phyloP scores from a whole-genome alignment of 768 basidiomycete species.

The Boletus sp. region DNA sequence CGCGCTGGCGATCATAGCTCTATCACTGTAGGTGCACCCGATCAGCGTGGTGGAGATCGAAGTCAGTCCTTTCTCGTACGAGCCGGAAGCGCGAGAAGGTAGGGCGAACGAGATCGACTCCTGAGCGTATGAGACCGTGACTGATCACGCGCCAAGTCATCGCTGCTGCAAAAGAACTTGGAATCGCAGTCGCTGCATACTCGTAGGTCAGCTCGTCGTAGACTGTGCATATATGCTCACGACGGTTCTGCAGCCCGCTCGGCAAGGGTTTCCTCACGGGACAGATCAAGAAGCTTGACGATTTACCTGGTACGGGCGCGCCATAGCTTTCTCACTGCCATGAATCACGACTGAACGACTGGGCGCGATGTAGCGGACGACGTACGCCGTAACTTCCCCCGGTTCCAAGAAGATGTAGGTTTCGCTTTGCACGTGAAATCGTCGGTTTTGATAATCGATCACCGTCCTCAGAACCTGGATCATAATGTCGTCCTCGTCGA shows the following conservation, averaged over 20 bases:
- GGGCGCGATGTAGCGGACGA: constrained; percentile 36
- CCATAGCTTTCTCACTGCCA: not conserved
- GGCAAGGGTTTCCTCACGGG: constrained; percentile 52
- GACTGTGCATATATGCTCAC: not conserved
- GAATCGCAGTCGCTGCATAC: constrained; percentile 58
- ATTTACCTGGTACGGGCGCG: constrained; percentile 29
- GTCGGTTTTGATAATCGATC: not conserved
- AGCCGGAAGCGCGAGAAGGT: constrained; percentile 48
- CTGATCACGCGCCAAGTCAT: constrained; percentile 39
- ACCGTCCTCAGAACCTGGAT: constrained; percentile 32
- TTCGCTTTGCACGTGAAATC: constrained; percentile 1
- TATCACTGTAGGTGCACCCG: constrained; percentile 42
- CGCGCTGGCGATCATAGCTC: not conserved
- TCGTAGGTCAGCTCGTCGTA: constrained; percentile 35
- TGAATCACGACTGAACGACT: not conserved
- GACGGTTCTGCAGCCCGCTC: constrained; percentile 40
- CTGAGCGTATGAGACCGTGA: not conserved
- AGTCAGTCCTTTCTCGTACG: constrained; percentile 57
- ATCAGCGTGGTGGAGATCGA: constrained; percentile 68
- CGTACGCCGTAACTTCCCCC: constrained; percentile 33
- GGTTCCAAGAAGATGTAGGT: constrained; percentile 43
- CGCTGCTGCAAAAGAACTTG: constrained; percentile 51
- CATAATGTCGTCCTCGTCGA: constrained; percentile 46
- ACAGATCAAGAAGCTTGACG: constrained; percentile 38
- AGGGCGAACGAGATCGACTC: not conserved